A percentile compares a stretch with the other conserved stretches of the same genome.
Evolutionary conservation across 106 monocot species (phyloP).

Genomic region (Dendrobium huoshanense): DNA sequence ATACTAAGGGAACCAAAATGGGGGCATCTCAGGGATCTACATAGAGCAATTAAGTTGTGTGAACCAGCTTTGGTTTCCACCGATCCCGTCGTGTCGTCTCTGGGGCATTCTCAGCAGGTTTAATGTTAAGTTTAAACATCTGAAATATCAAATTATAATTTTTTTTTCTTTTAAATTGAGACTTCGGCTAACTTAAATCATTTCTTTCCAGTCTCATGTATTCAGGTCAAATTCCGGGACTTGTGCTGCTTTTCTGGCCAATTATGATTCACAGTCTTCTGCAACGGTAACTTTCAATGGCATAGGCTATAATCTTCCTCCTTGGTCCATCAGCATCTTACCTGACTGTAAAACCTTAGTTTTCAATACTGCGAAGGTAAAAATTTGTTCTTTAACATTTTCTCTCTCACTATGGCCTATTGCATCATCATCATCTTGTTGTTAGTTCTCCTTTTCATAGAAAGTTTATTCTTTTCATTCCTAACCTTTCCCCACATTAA

Average conservation of each 20-base stretch:
- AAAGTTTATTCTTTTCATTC: background rate
- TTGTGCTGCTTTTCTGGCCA: constrained; percentile 65
- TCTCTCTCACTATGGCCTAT: background rate
- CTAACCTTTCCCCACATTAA: no score
- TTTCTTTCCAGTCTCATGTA: constrained; percentile 46
- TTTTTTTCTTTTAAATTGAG: background rate
- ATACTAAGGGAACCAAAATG: constrained; percentile 78
- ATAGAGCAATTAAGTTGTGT: constrained; percentile 74
- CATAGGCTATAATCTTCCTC: constrained; percentile 10
- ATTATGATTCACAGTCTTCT: constrained; percentile 5
- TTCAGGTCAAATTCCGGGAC: constrained; percentile 50
- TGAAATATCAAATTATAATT: background rate
- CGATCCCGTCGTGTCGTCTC: constrained; percentile 44
- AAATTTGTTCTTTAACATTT: background rate
- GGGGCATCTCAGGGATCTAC: constrained; percentile 90
- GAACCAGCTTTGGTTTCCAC: constrained; percentile 62
- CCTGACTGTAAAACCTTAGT: constrained; percentile 13
- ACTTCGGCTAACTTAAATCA: background rate
- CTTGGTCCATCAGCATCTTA: constrained; percentile 19
- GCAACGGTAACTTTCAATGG: constrained; percentile 14
- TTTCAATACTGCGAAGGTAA: constrained; percentile 15
- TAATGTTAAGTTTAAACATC: background rate
- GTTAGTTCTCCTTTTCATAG: background rate
- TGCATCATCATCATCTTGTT: background rate
- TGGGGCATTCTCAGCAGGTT: constrained; percentile 72